Base-by-base conservation (phyloP, 768 basidiomycete genomes). In the Cyclocybe cylindracea region DNA sequence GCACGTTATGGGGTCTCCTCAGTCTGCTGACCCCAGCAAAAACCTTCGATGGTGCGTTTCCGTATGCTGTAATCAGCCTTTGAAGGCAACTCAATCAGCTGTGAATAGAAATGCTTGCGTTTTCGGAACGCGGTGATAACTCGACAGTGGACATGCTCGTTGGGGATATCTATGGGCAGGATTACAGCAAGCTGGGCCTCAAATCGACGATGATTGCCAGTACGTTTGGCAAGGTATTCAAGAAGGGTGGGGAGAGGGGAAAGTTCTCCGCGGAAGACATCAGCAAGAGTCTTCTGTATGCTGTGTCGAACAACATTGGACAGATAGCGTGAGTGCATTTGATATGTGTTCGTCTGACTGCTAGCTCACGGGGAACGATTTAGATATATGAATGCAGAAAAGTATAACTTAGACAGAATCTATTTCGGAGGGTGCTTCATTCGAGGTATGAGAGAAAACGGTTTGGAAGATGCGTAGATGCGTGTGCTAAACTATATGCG, bases 361-460 rank as follows among this genome's bases (percentile, higher is more conserved):
- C 38, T 44, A n/a, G 49, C 36, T 48, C 46, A 36, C 5, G 13
- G 47, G 41, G 37, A 54, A 36, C 52, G 51, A 10, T 32, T 66
- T 53, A 96, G 93, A 42, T 98, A 94, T 70, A 98, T 99, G 97
- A 98, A 99, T 67, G 97, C 97, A 50, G 97, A 98, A 68, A 98
- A 98, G 75, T 97, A 98, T 69, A 87, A 91, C 60, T 70, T 99
- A 53, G 92, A 97, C 62, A 84, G 92, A 66, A 98, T 99, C 58
- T 99, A 98, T 76, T 99, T 98, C 78, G 95, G 97, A 19, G 97
- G 97, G 2, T 98, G 92, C 71, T 99, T 98, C 73, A 99, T 99
- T 69, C 82, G 97, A 78, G 96, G 92, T 93, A 60, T 50, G 84
- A 44, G 42, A 47, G 45, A 39, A 54, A 32, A 5, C 48, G 18